Conservation (phyloP, 106 monocot species). For the Xerophyta viscosa region DNA sequence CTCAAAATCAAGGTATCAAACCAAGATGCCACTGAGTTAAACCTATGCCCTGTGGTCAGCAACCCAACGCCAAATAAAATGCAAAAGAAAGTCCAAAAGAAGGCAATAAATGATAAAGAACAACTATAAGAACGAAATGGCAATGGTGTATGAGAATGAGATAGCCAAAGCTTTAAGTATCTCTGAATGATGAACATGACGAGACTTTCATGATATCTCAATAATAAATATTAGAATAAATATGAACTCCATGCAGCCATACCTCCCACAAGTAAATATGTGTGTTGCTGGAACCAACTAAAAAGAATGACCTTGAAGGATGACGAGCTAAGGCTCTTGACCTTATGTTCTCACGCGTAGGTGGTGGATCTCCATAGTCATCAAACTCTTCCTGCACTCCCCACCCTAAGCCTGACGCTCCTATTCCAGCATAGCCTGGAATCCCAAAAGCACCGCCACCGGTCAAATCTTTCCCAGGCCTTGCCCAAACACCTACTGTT, state of each 20-base stretch:
- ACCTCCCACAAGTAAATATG: slow-evolving; percentile 99
- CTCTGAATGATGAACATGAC: too few species aligned
- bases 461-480: slow-evolving; percentile 69
- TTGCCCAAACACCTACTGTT: slow-evolving; percentile 41
- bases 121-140: too few species aligned
- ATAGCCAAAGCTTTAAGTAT: too few species aligned
- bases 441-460: slow-evolving; percentile 90
- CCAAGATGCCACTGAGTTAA: too few species aligned
- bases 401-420: slow-evolving; percentile 80
- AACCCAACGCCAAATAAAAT: too few species aligned
- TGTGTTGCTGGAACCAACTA: slow-evolving; percentile 83
- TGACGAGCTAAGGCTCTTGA: slow-evolving; percentile 61
- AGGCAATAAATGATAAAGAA: too few species aligned
- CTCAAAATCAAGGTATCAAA: too few species aligned
- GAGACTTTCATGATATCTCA: neutral
- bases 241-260: neutral
- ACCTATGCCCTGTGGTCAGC: too few species aligned
- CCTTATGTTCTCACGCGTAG: slow-evolving; percentile 60
- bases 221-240: too few species aligned
- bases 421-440: slow-evolving; percentile 95
- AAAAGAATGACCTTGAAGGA: slow-evolving; percentile 73
- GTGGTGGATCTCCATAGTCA: slow-evolving; percentile 43
- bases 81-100: too few species aligned
- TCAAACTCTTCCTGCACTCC: slow-evolving; percentile 69
- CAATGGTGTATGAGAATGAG: too few species aligned